phyloP scores from a whole-genome alignment of 805 yeast species.

The Metschnikowia peoriensis region DNA sequence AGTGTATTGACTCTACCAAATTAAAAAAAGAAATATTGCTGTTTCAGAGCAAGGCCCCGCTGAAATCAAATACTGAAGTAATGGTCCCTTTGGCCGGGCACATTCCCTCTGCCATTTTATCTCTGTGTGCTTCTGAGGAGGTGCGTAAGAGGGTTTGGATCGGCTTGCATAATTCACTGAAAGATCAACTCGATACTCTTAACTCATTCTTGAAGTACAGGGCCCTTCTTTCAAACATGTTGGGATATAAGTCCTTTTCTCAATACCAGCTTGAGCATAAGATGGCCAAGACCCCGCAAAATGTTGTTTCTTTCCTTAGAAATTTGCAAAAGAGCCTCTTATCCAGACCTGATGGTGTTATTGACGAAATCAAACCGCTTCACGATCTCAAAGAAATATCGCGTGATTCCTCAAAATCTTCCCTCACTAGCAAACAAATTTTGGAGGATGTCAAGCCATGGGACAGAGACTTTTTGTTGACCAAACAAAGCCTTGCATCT shows the following conservation, averaged over 20 bases:
- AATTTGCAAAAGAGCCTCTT: constrained; percentile 53
- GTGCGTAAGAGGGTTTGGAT: constrained; percentile 73
- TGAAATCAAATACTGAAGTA: background rate
- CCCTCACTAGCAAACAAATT: constrained; percentile 35
- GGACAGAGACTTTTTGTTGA: constrained; percentile 75
- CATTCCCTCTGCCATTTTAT: constrained; percentile 62
- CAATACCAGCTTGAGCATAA: constrained; percentile 84
- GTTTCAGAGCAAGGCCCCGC: constrained; percentile 27
- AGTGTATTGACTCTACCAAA: constrained; percentile 20
- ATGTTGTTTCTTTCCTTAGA: constrained; percentile 67
- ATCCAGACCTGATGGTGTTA: constrained; percentile 42
- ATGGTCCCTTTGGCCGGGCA: constrained; percentile 50
- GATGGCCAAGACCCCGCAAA: constrained; percentile 80
- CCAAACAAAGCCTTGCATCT: constrained; percentile 16
- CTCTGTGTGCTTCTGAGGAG: constrained; percentile 52
- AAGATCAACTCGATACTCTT: constrained; percentile 58
- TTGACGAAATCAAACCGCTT: constrained; percentile 54
- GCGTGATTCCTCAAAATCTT: constrained; percentile 1
- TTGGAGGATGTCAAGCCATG: constrained; percentile 67
- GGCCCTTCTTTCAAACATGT: constrained; percentile 64
- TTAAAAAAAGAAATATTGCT: constrained; percentile 27
- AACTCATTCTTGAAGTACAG: constrained; percentile 62
- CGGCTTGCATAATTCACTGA: constrained; percentile 63
- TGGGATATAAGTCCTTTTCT: constrained; percentile 70
- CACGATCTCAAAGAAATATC: constrained; percentile 30